Conservation (phyloP, 768 basidiomycete species). For the Coprinopsis marcescibilis region DNA sequence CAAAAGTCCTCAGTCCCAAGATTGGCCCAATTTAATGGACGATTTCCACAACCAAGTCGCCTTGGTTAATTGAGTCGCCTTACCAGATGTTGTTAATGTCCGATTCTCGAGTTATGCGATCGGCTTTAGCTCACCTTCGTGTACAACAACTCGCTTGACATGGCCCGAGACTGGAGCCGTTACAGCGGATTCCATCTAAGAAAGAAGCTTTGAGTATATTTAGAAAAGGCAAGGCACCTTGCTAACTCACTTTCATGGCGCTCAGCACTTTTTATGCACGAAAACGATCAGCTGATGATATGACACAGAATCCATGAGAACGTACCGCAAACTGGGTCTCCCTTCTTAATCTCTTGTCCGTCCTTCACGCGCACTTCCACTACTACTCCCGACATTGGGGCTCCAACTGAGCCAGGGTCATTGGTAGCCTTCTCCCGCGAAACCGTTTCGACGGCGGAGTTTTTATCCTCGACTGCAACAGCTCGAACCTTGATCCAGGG, state of each 20-base stretch:
- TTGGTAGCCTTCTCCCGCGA: slow-evolving; percentile 90
- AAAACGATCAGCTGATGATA: slow-evolving; percentile 10
- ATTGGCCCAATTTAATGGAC: slow-evolving; percentile 47
- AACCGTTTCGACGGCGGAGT: slow-evolving; percentile 92
- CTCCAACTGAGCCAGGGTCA: slow-evolving; percentile 96
- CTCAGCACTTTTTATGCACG: slow-evolving; percentile 61
- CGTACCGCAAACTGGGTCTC: slow-evolving; percentile 89
- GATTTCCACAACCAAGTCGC: slow-evolving; percentile 88
- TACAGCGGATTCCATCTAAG: slow-evolving; percentile 94
- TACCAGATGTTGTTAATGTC: slow-evolving; percentile 10
- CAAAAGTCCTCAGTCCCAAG: too few species aligned
- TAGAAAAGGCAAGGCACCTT: background rate
- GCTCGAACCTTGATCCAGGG: slow-evolving; percentile 69
- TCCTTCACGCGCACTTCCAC: slow-evolving; percentile 98
- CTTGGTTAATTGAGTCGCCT: slow-evolving; percentile 95
- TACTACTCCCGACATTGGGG: slow-evolving; percentile 97
- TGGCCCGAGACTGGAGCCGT: slow-evolving; percentile 96
- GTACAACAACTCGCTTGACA: slow-evolving; percentile 88
- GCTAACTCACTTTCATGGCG: slow-evolving; percentile 87
- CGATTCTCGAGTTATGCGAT: background rate
- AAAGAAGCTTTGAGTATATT: slow-evolving; percentile 10
- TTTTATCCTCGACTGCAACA: slow-evolving; percentile 93
- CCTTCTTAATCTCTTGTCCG: slow-evolving; percentile 96
- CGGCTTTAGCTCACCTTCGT: slow-evolving; percentile 56
- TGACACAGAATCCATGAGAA: slow-evolving; percentile 18